These are phyloP conservation scores for Nephromyces sp. DNA, from an alignment of 169 alveolate species.

Conservation along the genomic window DNA sequence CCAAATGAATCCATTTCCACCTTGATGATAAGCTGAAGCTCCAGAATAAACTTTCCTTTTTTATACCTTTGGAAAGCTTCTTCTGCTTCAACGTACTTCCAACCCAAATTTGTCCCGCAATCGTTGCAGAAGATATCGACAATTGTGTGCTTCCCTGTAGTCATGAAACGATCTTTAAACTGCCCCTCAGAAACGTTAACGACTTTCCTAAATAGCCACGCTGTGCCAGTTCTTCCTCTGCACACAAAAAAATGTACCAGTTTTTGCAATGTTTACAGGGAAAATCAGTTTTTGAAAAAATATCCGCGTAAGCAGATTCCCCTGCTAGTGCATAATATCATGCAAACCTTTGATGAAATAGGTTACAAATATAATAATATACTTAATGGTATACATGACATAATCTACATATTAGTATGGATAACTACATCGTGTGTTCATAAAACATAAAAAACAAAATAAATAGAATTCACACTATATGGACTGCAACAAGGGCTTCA, in stretches of 20 bases:
- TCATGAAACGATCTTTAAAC: constrained; percentile 74
- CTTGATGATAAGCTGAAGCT: constrained; percentile 32
- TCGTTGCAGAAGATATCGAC: constrained; percentile 74
- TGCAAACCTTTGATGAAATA: neutral
- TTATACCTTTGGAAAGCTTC: constrained; percentile 65
- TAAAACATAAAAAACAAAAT: no score
- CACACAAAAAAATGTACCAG: neutral
- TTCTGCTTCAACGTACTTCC: constrained; percentile 64
- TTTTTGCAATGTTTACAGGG: neutral
- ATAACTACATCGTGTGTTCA: no score
- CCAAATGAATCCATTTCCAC: neutral
- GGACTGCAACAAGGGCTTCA: no score
- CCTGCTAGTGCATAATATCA: neutral
- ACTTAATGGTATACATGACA: no score
- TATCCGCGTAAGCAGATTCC: neutral
- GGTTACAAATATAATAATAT: neutral
- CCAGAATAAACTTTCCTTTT: constrained; percentile 63
- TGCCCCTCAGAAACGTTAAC: constrained; percentile 71
- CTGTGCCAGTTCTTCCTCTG: constrained; percentile 75
- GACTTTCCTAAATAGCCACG: constrained; percentile 69
- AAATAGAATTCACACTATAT: no score
- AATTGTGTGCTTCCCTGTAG: constrained; percentile 77
- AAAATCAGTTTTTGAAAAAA: neutral
- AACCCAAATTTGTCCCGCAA: constrained; percentile 70
- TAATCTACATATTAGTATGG: no score